Evolutionary conservation across 306 rosid species (phyloP), one percentile per base, ranked within the genome.

Genomic region (Lotus japonicus): DNA sequence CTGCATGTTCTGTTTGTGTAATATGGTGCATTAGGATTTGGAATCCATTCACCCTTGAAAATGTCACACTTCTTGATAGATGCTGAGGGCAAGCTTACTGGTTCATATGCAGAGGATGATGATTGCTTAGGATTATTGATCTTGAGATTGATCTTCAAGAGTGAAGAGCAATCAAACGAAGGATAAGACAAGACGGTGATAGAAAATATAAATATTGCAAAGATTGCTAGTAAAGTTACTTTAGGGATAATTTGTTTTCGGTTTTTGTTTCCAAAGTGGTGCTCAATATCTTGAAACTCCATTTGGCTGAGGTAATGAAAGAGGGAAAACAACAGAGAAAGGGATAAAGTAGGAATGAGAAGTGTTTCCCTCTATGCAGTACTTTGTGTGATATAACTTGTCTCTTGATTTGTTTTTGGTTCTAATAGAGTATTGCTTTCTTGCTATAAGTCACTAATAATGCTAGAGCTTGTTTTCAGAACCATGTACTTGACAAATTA

Each of bases 11-110:
- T 70, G 82, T 84, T 86, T 26, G 83, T 58, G 83, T 89, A 89
- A 10, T 83, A 86, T 0, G 92, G 96, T 31, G 87, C 96, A 12
- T 75, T 61, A 0, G 85, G 85, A 43, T 89, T 77, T 5, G 87
- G 88, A 1, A 89, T 44, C 96, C 96, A 86, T 13, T 89, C 88
- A 9, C 96, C 96, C 1, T 53, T 70, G 49, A 79, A 89, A 16
- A 89, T 68, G 60, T 86, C 92, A 68, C 96, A 89, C 66, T 62
- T 66, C 17, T 62, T 45, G 2, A 41, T 55, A 9, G 64, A 72
- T 13, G 61, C 11, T 44, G 70, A 57, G 6, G 76, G 57, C 7
- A 39, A 45, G 9, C 71, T 75, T 1, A 33, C 5, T 68, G 66
- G 6, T 36, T 59, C 72, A 8, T 21, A 21, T 21, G 26, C 26